phyloP scores from a whole-genome alignment of 108 stramenopile genomes.

The Conticribra guillardii region DNA sequence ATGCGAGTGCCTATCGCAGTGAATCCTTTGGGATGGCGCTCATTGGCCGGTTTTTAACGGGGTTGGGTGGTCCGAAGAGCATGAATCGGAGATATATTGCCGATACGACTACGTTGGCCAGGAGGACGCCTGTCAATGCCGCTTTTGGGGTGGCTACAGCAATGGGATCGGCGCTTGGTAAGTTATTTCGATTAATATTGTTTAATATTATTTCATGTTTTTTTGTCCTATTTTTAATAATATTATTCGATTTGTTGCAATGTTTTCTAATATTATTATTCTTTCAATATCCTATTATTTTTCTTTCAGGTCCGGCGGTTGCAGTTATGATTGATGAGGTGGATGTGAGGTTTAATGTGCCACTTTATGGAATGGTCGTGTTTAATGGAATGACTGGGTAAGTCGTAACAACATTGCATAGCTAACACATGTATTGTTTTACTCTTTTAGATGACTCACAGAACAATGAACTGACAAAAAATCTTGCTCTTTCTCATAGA shows the following conservation, averaged over 20 bases:
- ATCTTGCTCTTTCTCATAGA: neutral
- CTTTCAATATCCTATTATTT: too few relatives aligned
- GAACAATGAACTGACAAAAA: too few relatives aligned
- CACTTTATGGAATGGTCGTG: constrained; percentile 42
- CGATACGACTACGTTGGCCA: constrained; percentile 71
- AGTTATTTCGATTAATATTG: too few relatives aligned
- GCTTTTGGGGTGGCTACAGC: constrained; percentile 82
- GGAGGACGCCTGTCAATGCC: constrained; percentile 81
- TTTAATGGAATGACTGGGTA: constrained; percentile 79
- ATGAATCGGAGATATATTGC: constrained; percentile 91
- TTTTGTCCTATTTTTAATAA: too few relatives aligned
- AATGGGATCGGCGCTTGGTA: constrained; percentile 77
- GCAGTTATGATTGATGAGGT: constrained; percentile 69
- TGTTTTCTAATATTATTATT: too few relatives aligned
- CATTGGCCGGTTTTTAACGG: constrained; percentile 78
- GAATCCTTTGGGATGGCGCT: constrained; percentile 71
- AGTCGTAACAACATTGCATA: neutral
- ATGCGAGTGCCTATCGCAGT: constrained; percentile 69
- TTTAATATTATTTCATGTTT: too few relatives aligned
- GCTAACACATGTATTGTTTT: too few relatives aligned
- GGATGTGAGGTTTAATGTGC: constrained; percentile 55
- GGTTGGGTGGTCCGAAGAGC: constrained; percentile 85
- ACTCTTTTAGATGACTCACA: too few relatives aligned
- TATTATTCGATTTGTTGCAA: too few relatives aligned
- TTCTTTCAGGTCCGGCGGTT: constrained; percentile 85